Base-by-base conservation (phyloP, 169 alveolate genomes). In the Plasmodium billcollinsi region DNA sequence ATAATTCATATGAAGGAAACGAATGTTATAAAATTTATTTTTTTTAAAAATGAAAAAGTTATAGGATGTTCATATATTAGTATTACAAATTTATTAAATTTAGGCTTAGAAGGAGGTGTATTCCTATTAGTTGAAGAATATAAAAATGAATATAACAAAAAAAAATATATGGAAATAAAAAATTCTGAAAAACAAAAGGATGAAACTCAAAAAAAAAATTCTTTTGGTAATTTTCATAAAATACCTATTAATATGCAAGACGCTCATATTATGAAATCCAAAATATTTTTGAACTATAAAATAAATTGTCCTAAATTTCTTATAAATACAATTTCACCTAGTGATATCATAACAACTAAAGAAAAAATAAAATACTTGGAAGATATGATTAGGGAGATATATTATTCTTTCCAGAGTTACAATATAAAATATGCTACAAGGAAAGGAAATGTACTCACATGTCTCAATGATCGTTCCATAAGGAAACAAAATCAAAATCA, bases 71-170 rank as follows among this genome's bases (percentile, higher is more conserved):
- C 92, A 26, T 50, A 72, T 86, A 20, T 86, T 24, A 59, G 88
- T 73, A 50, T 86, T n/a, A 86, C 47, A 65, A 49, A 86, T 49
- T 26, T 86, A 29, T 52, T 86, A 62, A 24, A 21, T 18, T 59
- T 74, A 61, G 92, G 92, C 9, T 12, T 26, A 14, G 92, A 86
- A 39, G 88, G 92, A 45, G 88, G 92, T 2, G 45, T 86, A 20
- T 86, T 86, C 66, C 15, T 86, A 15, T 21, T 56, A 49, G 88
- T 86, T 54, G 47, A 20, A 33, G 73, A 86, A 49, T 15, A 47
- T 49, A 58, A 49, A 70, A 83, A 83, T 20, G 45, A 56, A 33
- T 65, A 18, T 9, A 26, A 15, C 0, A 54, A 52, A 21, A 47
- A 50, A 20, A 71, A 66, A 26, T 6, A 21, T 45, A 39, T 39